Evolutionary conservation across 2,329 filamentous ascomycete genomes (phyloP).

Genomic region (Orbilia ellipsospora): DNA sequence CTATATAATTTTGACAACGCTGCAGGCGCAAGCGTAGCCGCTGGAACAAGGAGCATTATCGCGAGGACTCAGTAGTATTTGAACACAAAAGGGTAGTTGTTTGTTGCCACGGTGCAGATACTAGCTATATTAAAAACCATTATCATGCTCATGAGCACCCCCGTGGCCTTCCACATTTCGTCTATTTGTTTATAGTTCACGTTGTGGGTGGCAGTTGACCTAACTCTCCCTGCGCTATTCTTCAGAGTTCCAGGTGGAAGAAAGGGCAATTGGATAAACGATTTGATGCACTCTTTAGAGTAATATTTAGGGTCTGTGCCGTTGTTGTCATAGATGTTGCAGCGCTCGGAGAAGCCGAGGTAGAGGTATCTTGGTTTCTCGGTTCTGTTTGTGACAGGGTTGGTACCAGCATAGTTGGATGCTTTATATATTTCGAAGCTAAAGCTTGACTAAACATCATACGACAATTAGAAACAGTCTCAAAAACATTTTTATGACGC

Average conservation of each 20-base stretch:
- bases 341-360: constrained; percentile 19
- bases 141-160: not conserved
- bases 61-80: constrained; percentile 21
- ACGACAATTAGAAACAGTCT: not conserved
- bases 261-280: constrained; percentile 13
- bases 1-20: constrained; percentile 12
- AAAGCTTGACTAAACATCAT: constrained; percentile 7
- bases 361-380: constrained; percentile 34
- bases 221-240: not conserved
- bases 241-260: constrained; percentile 17
- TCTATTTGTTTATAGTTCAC: constrained; percentile 6
- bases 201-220: not conserved
- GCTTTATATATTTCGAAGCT: constrained; percentile 25
- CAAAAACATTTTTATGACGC: not conserved
- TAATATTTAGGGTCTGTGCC: constrained; percentile 10
- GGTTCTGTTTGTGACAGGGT: constrained; percentile 19
- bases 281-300: constrained; percentile 29
- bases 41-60: constrained; percentile 3
- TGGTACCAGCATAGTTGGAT: constrained; percentile 19
- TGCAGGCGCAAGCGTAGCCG: constrained; percentile 2
- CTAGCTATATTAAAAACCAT: constrained; percentile 18
- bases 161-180: constrained; percentile 24
- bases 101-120: not conserved
- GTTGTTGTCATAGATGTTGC: constrained; percentile 30
- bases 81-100: constrained; percentile 1